A percentile compares a stretch with the other conserved stretches of the same genome.
Conservation (phyloP, 345 rosid species). For the thale cress (Arabidopsis thaliana) region TAIR10.1 NC_003076.8:25888501-25889000, state of each 20-base stretch:
- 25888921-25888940: slow-evolving; percentile 7
- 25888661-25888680: not conserved
- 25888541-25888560: no score
- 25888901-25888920: not conserved
- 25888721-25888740: not conserved
- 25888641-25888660: no score
- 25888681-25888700: slow-evolving; percentile 27
- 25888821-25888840: not conserved
- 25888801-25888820: slow-evolving; percentile 18
- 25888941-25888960: slow-evolving; percentile 32
- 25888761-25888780: slow-evolving; percentile 7
- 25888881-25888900: slow-evolving; percentile 21
- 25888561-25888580: no score
- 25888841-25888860: not conserved
- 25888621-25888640: no score
- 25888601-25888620: no score
- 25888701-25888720: slow-evolving; percentile 16
- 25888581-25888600: no score
- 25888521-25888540: no score
- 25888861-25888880: slow-evolving; percentile 3
- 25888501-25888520: no score
- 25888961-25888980: not conserved
- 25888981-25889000: slow-evolving; percentile 25
- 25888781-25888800: not conserved
- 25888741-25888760: slow-evolving; percentile 28